phyloP scores from a whole-genome alignment of 78 protist species.

The Dictyostelium firmibasis region DNA sequence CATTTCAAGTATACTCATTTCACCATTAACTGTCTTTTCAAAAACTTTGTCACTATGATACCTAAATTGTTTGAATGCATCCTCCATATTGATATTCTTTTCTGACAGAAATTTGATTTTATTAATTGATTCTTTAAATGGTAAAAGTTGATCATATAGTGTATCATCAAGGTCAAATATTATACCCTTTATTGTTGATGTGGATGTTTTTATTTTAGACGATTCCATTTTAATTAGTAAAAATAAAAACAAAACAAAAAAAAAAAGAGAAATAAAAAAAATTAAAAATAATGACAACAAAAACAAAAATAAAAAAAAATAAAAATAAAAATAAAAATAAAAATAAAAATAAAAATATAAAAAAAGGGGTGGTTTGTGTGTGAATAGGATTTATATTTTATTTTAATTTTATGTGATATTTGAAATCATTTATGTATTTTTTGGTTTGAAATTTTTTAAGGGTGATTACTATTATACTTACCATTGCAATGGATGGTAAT shows the following conservation, averaged over 20 bases:
- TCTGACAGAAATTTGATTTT: background rate
- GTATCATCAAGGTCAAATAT: background rate
- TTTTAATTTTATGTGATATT: background rate
- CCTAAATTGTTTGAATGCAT: background rate
- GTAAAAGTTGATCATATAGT: background rate
- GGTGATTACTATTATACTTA: background rate
- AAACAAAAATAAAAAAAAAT: too few relatives aligned
- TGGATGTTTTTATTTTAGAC: too few relatives aligned
- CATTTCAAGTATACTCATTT: background rate
- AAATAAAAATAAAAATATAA: too few relatives aligned
- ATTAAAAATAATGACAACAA: too few relatives aligned
- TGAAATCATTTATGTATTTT: background rate
- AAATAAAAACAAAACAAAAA: too few relatives aligned
- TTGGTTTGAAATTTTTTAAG: background rate
- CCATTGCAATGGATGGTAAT: background rate
- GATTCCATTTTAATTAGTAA: too few relatives aligned
- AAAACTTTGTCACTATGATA: background rate
- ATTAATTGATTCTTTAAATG: background rate
- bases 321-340: too few relatives aligned
- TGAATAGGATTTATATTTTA: background rate
- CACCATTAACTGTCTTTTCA: background rate
- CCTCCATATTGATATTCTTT: background rate
- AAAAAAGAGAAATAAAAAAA: too few relatives aligned
- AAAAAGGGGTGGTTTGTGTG: too few relatives aligned
- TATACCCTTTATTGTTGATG: background rate